Evolutionary conservation across 768 basidiomycete genomes (phyloP), one percentile per base, ranked within the genome.

Genomic region (Aureoboletus auriporus): DNA sequence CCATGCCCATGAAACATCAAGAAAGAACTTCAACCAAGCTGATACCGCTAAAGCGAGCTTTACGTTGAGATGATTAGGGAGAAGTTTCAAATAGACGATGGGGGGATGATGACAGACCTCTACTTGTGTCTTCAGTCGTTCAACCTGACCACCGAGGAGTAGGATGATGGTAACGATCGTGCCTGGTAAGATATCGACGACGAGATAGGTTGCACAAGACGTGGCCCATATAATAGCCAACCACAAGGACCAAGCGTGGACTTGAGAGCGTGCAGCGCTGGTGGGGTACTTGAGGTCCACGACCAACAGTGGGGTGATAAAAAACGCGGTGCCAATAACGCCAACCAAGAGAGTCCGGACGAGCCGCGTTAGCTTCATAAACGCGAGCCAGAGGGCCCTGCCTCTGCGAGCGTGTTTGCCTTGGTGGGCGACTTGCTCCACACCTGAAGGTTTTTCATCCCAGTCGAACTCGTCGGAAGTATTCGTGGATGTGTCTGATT

Each of bases 1-100:
- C 89, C 89, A 91, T 41, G 79, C 75, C 82, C 84, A 87, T 4
- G 79, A 64, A 4, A 83, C 70, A 51, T 84, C 83, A 8, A 90
- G 71, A 3, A 75, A 68, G 8, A 89, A 68, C 60, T 89, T 89
- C 26, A 89, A 63, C 85, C 86, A 89, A 26, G 73, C 71, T 10
- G 79, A 78, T 16, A 89, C 82, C 7, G 86, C 85, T 53, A 84
- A 71, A 20, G 76, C 77, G 42, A 89, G 73, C 84, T 86, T 59
- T 27, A 42, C 4, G 20, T 23, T 23, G 4, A 23, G 14, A 23
- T 26, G 34, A 23, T 4, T 9, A 55, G 20, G 29, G 45, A 46
- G 31, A 36, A 16, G 17, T 14, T 16, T 44, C 39, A 14, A 37
- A 20, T 34, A 14, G 13, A 48, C 1, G 41, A 36, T 8, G n/a